phyloP scores from a whole-genome alignment of 2,329 filamentous ascomycete species.

The Fusarium longipes region DNA sequence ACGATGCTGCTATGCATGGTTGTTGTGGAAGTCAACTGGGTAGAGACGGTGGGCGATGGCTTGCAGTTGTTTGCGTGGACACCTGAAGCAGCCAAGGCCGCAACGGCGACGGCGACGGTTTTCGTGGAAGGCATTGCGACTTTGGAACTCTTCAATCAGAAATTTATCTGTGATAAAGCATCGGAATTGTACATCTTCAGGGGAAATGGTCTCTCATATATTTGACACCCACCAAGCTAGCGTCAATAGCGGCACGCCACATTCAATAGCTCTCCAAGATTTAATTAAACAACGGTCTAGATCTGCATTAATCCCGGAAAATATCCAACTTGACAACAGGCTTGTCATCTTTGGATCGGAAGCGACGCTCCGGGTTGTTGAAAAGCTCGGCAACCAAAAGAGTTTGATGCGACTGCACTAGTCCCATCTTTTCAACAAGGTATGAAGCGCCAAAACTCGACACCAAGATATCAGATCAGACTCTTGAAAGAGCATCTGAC shows the following conservation, averaged over 20 bases:
- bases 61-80: background rate
- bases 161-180: no score
- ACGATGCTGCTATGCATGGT: no score
- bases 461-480: background rate
- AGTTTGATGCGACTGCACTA: no score
- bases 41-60: background rate
- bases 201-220: conserved; percentile 1
- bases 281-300: background rate
- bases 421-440: no score
- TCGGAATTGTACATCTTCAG: background rate
- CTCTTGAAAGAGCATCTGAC: background rate
- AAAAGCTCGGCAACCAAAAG: no score
- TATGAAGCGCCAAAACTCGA: no score
- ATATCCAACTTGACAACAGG: no score
- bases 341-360: no score
- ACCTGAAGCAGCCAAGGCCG: conserved; percentile 18
- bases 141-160: background rate
- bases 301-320: background rate
- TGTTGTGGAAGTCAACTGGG: no score
- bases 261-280: background rate
- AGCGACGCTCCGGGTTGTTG: no score
- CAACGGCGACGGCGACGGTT: conserved; percentile 14
- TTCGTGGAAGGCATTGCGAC: conserved; percentile 22
- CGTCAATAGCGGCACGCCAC: conserved; percentile 7
- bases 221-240: background rate